Base-by-base conservation (phyloP, 2,329 filamentous ascomycete species). In the Epichloe scottii region DNA sequence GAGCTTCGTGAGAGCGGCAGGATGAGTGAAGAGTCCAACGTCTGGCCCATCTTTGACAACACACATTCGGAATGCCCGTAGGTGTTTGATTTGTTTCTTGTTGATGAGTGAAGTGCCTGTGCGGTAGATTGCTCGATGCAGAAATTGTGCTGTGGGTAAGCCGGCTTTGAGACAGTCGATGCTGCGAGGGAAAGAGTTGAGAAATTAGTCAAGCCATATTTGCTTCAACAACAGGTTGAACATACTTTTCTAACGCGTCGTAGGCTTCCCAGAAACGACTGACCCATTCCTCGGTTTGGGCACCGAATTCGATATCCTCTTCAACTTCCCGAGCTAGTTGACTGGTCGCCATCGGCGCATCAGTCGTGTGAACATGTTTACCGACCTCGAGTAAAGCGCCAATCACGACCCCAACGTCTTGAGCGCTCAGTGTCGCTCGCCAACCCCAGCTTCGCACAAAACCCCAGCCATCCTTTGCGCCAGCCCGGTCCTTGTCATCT, bases 401-500 rank as follows among this genome's bases (percentile, higher is more conserved):
- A 19, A 97, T 79, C 33, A 97, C 83, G 15, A 95, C 87, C n/a
- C 88, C 89, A 0, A 96, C 89, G 64, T 98, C 93, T 46, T 91
- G 87, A 5, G 93, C 93, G 55, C 87, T 94, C 26, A 97, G 74
- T 47, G 91, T 96, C 1, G 90, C 91, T 64, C 90, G 86, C 90
- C 90, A 98, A 11, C 93, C 93, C 93, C 93, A 98, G 63, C 89
- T 95, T 53, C 90, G 80, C 17, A 97, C 91, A 63, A 97, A 98
- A 0, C 93, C 91, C 91, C 91, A 97, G 11, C 89, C 90, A 65
- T 95, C 89, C 62, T 91, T 91, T 45, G 82, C 80, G 21, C 84
- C 82, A 17, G 76, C 83, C 49, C 81, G 79, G 56, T 85, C 81
- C 58, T 78, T 78, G 4, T 81, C 82, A 56, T 86, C 84, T 5